phyloP scores from a whole-genome alignment of 1,284 basidiomycete genomes.

The Puccinia coronata region DNA sequence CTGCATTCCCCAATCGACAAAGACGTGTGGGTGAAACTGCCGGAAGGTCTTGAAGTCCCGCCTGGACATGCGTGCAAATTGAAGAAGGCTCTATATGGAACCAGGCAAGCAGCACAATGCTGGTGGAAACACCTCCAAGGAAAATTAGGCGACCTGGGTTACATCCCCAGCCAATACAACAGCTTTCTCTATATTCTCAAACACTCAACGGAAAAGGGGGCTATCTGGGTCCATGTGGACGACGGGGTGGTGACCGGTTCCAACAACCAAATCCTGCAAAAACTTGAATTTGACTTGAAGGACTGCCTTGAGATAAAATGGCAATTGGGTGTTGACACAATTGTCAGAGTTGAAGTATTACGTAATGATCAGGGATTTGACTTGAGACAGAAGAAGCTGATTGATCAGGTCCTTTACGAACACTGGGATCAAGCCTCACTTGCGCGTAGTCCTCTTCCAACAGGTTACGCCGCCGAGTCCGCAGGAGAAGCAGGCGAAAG shows the following conservation, averaged over 20 bases:
- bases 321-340: not conserved
- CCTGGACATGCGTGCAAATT: too few species aligned
- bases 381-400: not conserved
- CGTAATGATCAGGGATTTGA: not conserved
- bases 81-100: too few species aligned
- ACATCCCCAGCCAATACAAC: conserved; percentile 11
- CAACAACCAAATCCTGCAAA: not conserved
- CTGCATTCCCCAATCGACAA: too few species aligned
- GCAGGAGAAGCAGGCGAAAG: not conserved
- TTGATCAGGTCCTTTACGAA: not conserved
- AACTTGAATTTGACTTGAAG: not conserved
- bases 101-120: too few species aligned
- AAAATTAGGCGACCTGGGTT: not conserved
- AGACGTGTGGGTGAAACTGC: too few species aligned
- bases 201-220: not conserved
- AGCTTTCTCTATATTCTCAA: not conserved
- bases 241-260: not conserved
- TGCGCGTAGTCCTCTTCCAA: too few species aligned
- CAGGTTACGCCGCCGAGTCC: too few species aligned
- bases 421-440: not conserved
- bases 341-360: not conserved
- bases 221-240: conserved; percentile 5
- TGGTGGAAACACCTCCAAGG: not conserved
- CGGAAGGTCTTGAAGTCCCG: too few species aligned
- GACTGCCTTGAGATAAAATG: conserved; percentile 5